Evolutionary conservation across 768 basidiomycete species (phyloP).

Genomic region (Lentinus brumalis): DNA sequence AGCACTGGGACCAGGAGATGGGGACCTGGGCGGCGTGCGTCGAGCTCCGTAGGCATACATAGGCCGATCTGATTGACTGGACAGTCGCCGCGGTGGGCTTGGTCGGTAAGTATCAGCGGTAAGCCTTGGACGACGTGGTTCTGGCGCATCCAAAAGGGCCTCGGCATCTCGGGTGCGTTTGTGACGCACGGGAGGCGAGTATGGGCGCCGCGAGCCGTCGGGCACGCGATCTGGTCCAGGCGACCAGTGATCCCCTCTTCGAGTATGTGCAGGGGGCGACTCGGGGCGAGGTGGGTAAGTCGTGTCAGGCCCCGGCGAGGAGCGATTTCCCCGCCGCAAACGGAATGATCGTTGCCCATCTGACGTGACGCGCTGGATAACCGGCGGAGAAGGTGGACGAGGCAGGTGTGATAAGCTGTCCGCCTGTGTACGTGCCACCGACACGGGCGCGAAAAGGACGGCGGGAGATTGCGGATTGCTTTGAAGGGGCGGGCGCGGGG

Average conservation of each 20-base stretch:
- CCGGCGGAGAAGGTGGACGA: too few species aligned
- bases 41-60: too few species aligned
- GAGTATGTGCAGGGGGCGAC: too few species aligned
- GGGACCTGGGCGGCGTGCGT: neutral
- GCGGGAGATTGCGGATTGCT: too few species aligned
- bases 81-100: neutral
- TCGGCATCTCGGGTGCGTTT: constrained; percentile 12
- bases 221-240: neutral
- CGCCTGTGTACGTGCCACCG: too few species aligned
- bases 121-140: neutral
- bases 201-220: neutral
- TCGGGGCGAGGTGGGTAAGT: too few species aligned
- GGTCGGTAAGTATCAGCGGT: neutral
- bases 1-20: neutral
- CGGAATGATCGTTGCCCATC: neutral
- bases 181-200: constrained; percentile 1
- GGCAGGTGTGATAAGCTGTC: too few species aligned
- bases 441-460: too few species aligned
- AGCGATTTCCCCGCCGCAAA: too few species aligned
- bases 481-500: too few species aligned
- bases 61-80: too few species aligned
- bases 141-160: neutral
- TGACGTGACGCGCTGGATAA: neutral
- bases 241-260: neutral
- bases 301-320: too few species aligned